Evolutionary conservation across 176 grass and related monocot genomes (phyloP).

Genomic region (Otatea glauca): DNA sequence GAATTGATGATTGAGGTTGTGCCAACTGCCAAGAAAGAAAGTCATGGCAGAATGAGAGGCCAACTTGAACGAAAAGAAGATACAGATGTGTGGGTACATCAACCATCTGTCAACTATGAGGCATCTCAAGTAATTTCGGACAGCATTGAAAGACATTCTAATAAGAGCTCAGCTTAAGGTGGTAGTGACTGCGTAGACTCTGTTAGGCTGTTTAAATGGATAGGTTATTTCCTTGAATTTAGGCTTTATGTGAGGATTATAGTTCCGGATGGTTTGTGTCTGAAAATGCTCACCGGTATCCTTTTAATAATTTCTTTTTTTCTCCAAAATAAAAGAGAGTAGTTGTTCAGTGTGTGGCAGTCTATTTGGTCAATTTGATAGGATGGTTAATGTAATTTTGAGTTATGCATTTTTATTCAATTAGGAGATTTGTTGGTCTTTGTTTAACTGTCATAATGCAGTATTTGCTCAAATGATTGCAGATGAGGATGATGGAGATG

Average conservation of each 20-base stretch:
- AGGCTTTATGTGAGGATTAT: not conserved
- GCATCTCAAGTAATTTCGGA: not conserved
- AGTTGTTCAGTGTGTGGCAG: not conserved
- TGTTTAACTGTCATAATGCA: conserved; percentile 20
- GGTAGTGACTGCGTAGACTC: not conserved
- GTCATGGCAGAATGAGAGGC: not conserved
- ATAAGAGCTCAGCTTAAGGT: not conserved
- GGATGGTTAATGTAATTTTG: too few relatives aligned
- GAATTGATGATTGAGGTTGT: conserved; percentile 28
- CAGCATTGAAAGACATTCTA: not conserved
- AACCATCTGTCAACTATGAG: not conserved
- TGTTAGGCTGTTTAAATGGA: not conserved
- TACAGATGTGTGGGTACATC: conserved; percentile 6
- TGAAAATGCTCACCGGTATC: not conserved
- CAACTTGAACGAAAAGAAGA: conserved; percentile 20
- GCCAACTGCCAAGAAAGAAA: conserved; percentile 7
- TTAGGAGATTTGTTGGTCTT: not conserved
- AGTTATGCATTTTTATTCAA: not conserved
- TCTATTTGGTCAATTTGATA: not conserved
- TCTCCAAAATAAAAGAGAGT: not conserved
- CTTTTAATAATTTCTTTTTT: not conserved
- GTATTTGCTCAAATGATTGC: conserved; percentile 37
- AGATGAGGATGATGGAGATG: conserved; percentile 87
- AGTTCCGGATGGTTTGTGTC: not conserved
- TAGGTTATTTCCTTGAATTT: not conserved